Percentiles rank a stretch among this genome's conserved stretches.
These are phyloP conservation scores for Apostasia ramifera DNA, from an alignment of 106 monocot genomes.

Conservation along the genomic window DNA sequence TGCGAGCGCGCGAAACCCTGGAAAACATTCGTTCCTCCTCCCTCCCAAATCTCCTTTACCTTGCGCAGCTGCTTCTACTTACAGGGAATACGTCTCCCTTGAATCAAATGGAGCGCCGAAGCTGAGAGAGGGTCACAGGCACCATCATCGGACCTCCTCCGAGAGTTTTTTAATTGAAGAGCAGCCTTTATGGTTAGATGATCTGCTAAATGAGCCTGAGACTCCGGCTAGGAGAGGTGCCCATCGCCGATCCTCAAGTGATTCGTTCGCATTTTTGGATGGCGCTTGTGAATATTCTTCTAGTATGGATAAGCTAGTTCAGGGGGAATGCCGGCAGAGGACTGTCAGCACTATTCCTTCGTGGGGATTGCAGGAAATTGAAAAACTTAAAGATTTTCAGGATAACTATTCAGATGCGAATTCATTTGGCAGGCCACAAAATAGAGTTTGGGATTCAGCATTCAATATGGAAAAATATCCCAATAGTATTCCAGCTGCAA, in stretches of 20 bases:
- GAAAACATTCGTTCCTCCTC: slow-evolving; percentile 40
- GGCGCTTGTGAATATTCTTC: slow-evolving; percentile 21
- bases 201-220: slow-evolving; percentile 87
- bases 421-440: slow-evolving; percentile 24
- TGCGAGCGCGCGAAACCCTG: slow-evolving; percentile 20
- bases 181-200: slow-evolving; percentile 95
- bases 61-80: slow-evolving; percentile 12
- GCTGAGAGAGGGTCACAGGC: slow-evolving; percentile 27
- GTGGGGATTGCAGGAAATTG: slow-evolving; percentile 31
- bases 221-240: slow-evolving; percentile 55
- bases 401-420: slow-evolving; percentile 19
- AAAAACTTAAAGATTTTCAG: slow-evolving; percentile 18
- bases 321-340: slow-evolving; percentile 21
- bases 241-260: slow-evolving; percentile 89
- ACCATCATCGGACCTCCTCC: slow-evolving; percentile 79
- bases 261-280: slow-evolving; percentile 79
- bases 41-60: slow-evolving; percentile 49
- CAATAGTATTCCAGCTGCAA: slow-evolving; percentile 11
- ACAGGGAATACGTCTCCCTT: slow-evolving; percentile 24
- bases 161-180: slow-evolving; percentile 87
- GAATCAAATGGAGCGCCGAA: slow-evolving; percentile 26
- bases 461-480: slow-evolving; percentile 19
- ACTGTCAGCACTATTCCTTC: slow-evolving; percentile 10
- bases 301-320: slow-evolving; percentile 25
- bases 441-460: slow-evolving; percentile 30